Conservation (phyloP, 768 basidiomycete species). For the Lyophyllum atratum region DNA sequence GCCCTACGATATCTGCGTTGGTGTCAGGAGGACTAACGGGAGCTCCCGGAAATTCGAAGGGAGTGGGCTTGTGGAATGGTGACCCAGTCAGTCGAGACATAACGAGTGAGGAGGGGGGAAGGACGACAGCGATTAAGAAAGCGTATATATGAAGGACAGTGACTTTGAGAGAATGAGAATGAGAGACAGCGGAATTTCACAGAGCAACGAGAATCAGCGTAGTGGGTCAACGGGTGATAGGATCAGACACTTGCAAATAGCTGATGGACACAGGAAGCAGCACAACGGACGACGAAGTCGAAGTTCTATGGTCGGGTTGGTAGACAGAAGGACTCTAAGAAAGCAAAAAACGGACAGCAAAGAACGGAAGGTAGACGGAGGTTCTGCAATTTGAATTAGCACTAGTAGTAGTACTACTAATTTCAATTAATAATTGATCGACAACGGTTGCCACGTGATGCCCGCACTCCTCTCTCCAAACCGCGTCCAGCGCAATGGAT, state of each 20-base stretch:
- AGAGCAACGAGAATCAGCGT: conserved; percentile 10
- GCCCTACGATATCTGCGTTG: conserved; percentile 22
- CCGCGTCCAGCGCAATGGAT: conserved; percentile 50
- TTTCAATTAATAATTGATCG: not conserved
- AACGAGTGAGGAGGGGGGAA: conserved; percentile 5
- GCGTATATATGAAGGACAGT: not conserved
- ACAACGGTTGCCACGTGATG: not conserved
- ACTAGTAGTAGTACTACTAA: not conserved
- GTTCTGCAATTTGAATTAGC: too few relatives aligned
- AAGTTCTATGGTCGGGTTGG: not conserved
- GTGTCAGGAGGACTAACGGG: conserved; percentile 46
- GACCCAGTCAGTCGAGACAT: conserved; percentile 48
- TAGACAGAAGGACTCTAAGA: not conserved
- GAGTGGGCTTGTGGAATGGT: conserved; percentile 45
- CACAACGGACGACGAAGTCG: not conserved
- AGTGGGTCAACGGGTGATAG: conserved; percentile 5
- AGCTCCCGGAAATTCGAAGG: conserved; percentile 44
- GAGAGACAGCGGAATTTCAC: not conserved
- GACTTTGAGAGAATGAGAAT: not conserved
- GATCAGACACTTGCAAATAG: conserved; percentile 4
- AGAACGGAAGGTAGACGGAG: not conserved
- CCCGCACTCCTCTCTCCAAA: not conserved
- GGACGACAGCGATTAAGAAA: conserved; percentile 12
- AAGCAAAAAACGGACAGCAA: not conserved
- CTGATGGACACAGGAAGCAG: conserved; percentile 1